These are phyloP conservation scores for Cynanchum wilfordii DNA, from an alignment of 257 asterid genomes.

Conservation along the genomic window DNA sequence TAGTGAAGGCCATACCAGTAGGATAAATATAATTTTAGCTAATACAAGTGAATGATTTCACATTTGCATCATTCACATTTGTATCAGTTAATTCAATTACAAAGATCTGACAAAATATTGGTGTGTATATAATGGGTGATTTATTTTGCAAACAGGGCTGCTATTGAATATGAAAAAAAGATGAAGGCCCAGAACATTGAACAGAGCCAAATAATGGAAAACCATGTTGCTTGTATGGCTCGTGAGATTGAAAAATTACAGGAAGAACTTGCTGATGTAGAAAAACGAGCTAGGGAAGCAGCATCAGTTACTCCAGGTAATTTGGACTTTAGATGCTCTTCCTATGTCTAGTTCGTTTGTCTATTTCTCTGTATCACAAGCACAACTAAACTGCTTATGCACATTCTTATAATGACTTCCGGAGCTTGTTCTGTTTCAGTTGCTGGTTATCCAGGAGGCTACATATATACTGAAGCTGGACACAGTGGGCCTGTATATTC, in stretches of 20 bases:
- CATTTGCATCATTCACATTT: not conserved
- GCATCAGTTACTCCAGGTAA: slow-evolving; percentile 48
- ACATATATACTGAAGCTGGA: slow-evolving; percentile 35
- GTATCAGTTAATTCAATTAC: too few species aligned
- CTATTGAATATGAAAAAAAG: slow-evolving; percentile 70
- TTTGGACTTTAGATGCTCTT: not conserved
- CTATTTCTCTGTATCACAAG: not conserved
- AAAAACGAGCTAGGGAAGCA: slow-evolving; percentile 50
- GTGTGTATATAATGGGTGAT: slow-evolving; percentile 16
- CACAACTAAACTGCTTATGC: not conserved
- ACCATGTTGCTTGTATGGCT: slow-evolving; percentile 49
- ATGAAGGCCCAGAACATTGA: slow-evolving; percentile 44
- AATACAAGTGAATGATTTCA: not conserved
- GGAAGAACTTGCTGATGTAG: slow-evolving; percentile 62
- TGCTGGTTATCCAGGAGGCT: slow-evolving; percentile 36
- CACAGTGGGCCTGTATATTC: slow-evolving; percentile 35
- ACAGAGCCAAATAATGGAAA: slow-evolving; percentile 63
- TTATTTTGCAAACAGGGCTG: slow-evolving; percentile 45
- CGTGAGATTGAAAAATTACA: slow-evolving; percentile 58
- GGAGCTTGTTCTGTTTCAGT: slow-evolving; percentile 28
- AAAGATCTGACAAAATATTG: not conserved
- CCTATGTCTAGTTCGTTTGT: not conserved
- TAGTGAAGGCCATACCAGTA: not conserved
- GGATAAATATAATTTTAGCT: not conserved
- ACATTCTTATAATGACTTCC: slow-evolving; percentile 1